phyloP scores from a whole-genome alignment of 1,284 basidiomycete genomes.

The Ceratobasidium sp. region DNA sequence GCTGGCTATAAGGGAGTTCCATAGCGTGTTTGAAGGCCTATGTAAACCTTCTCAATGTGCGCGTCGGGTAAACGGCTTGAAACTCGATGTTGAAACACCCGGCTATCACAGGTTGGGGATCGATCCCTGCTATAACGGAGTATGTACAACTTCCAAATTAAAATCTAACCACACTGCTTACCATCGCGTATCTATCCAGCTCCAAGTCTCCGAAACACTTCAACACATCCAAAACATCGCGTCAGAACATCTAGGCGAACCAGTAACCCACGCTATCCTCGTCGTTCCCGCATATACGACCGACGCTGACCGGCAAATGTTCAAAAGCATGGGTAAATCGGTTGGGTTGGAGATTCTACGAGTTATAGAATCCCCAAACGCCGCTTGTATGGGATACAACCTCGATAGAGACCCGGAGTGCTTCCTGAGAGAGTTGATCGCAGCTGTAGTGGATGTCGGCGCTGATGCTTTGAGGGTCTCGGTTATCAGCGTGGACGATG shows the following conservation, averaged over 20 bases:
- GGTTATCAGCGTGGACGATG: not conserved
- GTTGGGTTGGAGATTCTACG: not conserved
- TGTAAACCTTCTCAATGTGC: too few relatives aligned
- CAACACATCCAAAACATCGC: not conserved
- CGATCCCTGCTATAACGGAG: too few relatives aligned
- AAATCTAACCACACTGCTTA: not conserved
- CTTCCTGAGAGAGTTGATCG: not conserved
- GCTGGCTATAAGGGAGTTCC: not conserved
- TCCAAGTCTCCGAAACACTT: not conserved
- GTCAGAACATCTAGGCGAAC: not conserved
- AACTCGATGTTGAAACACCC: too few relatives aligned
- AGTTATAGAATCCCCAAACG: not conserved
- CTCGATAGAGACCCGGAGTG: not conserved
- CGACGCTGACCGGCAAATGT: not conserved
- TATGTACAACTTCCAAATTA: too few relatives aligned
- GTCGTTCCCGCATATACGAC: not conserved
- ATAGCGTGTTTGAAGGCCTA: not conserved
- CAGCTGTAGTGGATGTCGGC: conserved; percentile 2
- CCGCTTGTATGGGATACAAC: not conserved
- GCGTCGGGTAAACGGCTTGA: too few relatives aligned
- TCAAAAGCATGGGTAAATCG: not conserved
- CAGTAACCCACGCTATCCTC: conserved; percentile 10
- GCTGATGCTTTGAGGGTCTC: not conserved
- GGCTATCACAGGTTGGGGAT: too few relatives aligned
- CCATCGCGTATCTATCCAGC: not conserved